Evolutionary conservation across 2,329 filamentous ascomycete genomes (phyloP), one percentile per base, ranked within the genome.

Genomic region (Epichloe bromicola): DNA sequence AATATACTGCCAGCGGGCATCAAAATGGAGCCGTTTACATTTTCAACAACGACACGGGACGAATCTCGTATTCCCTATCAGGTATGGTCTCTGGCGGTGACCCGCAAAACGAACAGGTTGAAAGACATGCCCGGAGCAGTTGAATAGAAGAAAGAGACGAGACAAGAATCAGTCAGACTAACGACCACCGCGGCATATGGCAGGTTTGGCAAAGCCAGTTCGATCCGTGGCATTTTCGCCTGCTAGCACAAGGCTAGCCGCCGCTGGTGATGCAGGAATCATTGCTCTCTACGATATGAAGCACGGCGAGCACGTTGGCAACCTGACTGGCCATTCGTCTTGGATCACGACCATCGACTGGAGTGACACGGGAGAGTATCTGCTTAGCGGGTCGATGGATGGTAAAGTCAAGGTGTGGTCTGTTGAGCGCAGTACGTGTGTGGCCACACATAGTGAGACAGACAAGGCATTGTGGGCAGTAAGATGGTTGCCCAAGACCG

Each of bases 361-460:
- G 88, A 97, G 85, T 65, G 80, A 87, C 61, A 94, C 86, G 4
- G 93, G 93, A 46, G 91, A 97, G 68, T 95, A 87, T 65, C 72
- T 98, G 12, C 74, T 97, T 3, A 94, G 86, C 61, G 88, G 88
- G 46, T 82, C 86, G 1, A 88, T 94, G 65, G 90, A 97, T 63
- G 91, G 93, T 38, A 96, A 95, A 67, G 88, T 86, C 54, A 96
- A 95, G 68, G 86, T 97, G 33, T 98, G 93, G 93, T 91, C 88
- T 33, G 79, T 96, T 53, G 89, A 95, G 60, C 79, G 83, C 36
- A 79, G 82, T 51, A 75, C 76, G 4, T 97, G 93, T 63, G 93
- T 98, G 43, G 89, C 91, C 12, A 98, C 93, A 10, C 88, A 95
- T 64, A 90, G 85, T 52, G 90, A 97, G 70, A 89, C 87, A 5